A percentile compares a stretch with the other conserved stretches of the same genome.
phyloP scores from a whole-genome alignment of 176 grass and related monocot genomes.

The Areca catechu region DNA sequence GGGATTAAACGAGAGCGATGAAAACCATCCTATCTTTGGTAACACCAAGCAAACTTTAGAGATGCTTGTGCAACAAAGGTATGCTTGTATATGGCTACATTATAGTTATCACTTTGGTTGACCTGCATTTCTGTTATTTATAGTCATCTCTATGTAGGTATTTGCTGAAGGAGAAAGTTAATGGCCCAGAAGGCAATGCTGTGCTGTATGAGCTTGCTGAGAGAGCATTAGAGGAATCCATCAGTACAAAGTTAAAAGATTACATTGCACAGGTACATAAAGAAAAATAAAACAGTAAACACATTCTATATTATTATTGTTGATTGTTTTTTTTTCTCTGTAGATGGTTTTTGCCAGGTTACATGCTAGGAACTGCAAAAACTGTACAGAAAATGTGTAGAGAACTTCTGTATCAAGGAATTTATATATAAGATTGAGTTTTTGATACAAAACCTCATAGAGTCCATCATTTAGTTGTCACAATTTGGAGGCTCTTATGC shows the following conservation, averaged over 20 bases:
- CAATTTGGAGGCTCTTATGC: too few species aligned
- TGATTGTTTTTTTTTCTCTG: too few species aligned
- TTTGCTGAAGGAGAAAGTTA: constrained; percentile 77
- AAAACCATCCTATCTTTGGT: constrained; percentile 43
- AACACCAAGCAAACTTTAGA: constrained; percentile 75
- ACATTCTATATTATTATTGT: background rate
- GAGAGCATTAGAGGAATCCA: constrained; percentile 72
- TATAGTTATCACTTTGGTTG: background rate
- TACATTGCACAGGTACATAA: constrained; percentile 60
- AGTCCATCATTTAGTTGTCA: too few species aligned
- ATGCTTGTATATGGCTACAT: background rate
- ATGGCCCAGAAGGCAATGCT: constrained; percentile 61
- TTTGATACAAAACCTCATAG: too few species aligned
- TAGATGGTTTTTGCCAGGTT: too few species aligned
- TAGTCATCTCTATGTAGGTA: constrained; percentile 37
- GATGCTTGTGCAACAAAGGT: constrained; percentile 82
- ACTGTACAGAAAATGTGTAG: too few species aligned
- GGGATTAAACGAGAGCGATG: constrained; percentile 58
- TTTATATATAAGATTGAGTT: too few species aligned
- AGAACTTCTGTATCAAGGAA: too few species aligned
- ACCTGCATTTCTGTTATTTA: background rate
- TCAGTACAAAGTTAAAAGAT: constrained; percentile 51
- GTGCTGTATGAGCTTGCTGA: constrained; percentile 82
- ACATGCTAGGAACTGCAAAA: too few species aligned
- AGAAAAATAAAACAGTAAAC: background rate